Conservation (phyloP, 192 early-diverging fungal species). For the Backusella sp. region DNA sequence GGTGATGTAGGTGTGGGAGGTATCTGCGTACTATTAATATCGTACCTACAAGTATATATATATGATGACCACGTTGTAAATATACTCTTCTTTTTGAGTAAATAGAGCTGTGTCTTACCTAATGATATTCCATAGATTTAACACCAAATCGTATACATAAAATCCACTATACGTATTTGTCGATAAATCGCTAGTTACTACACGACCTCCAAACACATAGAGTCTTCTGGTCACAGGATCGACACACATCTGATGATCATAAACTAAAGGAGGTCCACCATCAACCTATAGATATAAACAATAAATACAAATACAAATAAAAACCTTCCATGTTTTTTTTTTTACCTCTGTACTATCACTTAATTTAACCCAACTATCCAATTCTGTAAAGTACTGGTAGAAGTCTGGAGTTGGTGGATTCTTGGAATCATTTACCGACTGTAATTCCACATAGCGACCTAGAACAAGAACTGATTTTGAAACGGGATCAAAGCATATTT, state of each 20-base stretch:
- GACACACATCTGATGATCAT: conserved; percentile 93
- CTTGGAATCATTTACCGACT: conserved; percentile 52
- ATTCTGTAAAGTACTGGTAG: conserved; percentile 79
- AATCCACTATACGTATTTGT: conserved; percentile 82
- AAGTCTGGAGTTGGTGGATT: conserved; percentile 71
- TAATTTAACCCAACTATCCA: conserved; percentile 67
- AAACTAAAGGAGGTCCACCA: conserved; percentile 84
- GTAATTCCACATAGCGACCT: conserved; percentile 87
- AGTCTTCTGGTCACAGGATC: conserved; percentile 68
- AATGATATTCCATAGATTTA: conserved; percentile 71
- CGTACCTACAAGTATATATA: neutral
- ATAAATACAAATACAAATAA: neutral
- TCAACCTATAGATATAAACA: conserved; percentile 47
- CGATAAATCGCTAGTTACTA: conserved; percentile 59
- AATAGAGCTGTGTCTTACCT: conserved; percentile 43
- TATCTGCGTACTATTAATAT: neutral
- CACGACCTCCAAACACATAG: conserved; percentile 91
- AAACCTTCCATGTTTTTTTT: neutral
- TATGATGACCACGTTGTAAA: neutral
- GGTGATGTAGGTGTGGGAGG: neutral
- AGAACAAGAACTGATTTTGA: conserved; percentile 74
- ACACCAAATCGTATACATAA: conserved; percentile 73
- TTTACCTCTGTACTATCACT: conserved; percentile 75
- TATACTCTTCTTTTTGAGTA: neutral
- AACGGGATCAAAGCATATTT: conserved; percentile 83